These are phyloP conservation scores for Zoysia pacifica DNA, from an alignment of 176 grass and related monocot genomes.

Conservation along the genomic window DNA sequence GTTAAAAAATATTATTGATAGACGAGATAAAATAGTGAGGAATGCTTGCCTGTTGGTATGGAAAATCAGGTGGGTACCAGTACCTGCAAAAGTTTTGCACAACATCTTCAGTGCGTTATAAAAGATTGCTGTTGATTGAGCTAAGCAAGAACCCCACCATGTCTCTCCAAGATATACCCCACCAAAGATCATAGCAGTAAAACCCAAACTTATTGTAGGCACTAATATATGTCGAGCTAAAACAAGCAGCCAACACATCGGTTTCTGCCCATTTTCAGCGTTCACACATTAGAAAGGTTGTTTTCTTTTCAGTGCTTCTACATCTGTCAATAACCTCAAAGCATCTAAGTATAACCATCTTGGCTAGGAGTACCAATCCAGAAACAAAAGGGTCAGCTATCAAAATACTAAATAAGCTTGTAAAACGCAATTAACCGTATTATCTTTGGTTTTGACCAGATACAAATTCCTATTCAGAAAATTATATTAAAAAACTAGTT, in stretches of 20 bases:
- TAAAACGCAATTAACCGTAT: not conserved
- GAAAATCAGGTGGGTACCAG: conserved; percentile 72
- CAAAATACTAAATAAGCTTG: not conserved
- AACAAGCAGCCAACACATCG: conserved; percentile 10
- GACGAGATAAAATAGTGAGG: conserved; percentile 9
- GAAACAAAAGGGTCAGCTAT: not conserved
- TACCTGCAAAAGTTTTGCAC: conserved; percentile 75
- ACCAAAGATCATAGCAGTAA: conserved; percentile 27
- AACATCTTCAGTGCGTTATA: conserved; percentile 46
- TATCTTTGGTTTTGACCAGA: not conserved
- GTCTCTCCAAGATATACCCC: conserved; percentile 14
- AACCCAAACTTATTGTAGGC: conserved; percentile 4
- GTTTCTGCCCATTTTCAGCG: not conserved
- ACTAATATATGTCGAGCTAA: conserved; percentile 22
- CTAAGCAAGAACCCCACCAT: conserved; percentile 21
- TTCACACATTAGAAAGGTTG: too few species aligned
- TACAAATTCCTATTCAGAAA: not conserved
- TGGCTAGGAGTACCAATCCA: not conserved
- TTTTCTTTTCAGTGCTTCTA: not conserved
- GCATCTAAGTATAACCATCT: not conserved
- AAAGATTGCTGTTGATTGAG: conserved; percentile 30
- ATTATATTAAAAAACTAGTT: not conserved
- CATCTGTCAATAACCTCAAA: not conserved
- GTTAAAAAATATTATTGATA: conserved; percentile 27
- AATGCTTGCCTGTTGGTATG: conserved; percentile 67